Conservation (phyloP, 306 rosid species). For the Acmispon strigosus region DNA sequence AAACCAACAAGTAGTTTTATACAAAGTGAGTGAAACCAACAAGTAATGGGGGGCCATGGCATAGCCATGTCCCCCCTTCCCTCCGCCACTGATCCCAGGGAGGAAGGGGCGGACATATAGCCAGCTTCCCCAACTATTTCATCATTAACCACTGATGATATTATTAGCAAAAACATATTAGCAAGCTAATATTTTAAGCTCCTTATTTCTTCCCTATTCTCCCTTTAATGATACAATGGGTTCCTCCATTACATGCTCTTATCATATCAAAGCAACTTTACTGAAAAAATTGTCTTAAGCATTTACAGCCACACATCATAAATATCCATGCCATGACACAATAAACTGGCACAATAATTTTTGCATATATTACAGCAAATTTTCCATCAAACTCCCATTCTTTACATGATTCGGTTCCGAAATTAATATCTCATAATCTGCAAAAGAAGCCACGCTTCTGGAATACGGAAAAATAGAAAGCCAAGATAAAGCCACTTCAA, state of each 20-base stretch:
- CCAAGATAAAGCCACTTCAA: background rate
- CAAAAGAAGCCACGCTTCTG: background rate
- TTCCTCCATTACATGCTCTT: background rate
- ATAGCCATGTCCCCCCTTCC: no score
- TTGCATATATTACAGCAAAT: background rate
- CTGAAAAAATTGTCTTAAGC: background rate
- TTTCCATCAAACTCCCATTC: background rate
- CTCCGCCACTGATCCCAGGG: no score
- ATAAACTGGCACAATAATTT: background rate
- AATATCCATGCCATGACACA: background rate
- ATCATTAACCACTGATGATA: background rate
- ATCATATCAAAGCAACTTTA: background rate
- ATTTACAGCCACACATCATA: background rate
- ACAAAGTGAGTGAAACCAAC: no score
- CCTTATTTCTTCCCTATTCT: background rate
- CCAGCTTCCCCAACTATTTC: background rate
- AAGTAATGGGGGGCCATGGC: no score
- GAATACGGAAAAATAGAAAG: background rate
- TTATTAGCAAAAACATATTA: background rate
- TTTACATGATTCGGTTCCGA: background rate
- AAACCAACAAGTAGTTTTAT: no score
- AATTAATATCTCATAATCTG: background rate
- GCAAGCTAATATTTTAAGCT: slow-evolving; percentile 2
- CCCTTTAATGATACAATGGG: background rate
- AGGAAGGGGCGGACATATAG: background rate